Evolutionary conservation across 495 filamentous ascomycete species (phyloP).

Genomic region (Penicillium antarcticum): DNA sequence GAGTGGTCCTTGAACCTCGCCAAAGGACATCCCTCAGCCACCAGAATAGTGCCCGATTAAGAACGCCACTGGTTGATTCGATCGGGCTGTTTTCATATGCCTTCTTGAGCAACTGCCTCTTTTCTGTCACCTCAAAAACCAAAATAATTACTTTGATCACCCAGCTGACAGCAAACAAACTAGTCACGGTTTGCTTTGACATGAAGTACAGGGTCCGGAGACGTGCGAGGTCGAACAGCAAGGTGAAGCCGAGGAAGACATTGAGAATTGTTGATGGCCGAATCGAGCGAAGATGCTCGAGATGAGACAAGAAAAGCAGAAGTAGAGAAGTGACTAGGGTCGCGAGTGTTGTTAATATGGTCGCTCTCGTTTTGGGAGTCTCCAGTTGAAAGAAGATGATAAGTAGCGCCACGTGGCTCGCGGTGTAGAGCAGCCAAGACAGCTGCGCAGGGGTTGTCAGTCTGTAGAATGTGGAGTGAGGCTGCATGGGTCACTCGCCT

Average conservation of each 20-base stretch:
- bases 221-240: slow-evolving; percentile 16
- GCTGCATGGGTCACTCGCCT: slow-evolving; percentile 2
- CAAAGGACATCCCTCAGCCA: slow-evolving; percentile 54
- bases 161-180: slow-evolving; percentile 17
- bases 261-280: slow-evolving; percentile 18
- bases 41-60: slow-evolving; percentile 46
- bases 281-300: slow-evolving; percentile 20
- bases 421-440: slow-evolving; percentile 10
- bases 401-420: slow-evolving; percentile 12
- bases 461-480: neutral
- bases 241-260: slow-evolving; percentile 7
- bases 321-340: slow-evolving; percentile 2
- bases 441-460: slow-evolving; percentile 2
- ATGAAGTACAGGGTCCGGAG: slow-evolving; percentile 18
- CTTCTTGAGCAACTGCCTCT: slow-evolving; percentile 38
- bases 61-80: slow-evolving; percentile 51
- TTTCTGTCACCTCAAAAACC: slow-evolving; percentile 50
- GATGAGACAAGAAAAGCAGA: slow-evolving; percentile 15
- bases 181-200: slow-evolving; percentile 3
- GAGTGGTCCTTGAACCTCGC: slow-evolving; percentile 38
- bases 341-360: slow-evolving; percentile 10
- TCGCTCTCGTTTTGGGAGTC: slow-evolving; percentile 15
- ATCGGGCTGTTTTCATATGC: slow-evolving; percentile 36
- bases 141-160: slow-evolving; percentile 41
- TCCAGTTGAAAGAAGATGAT: slow-evolving; percentile 9